Evolutionary conservation across 176 grass and related monocot genomes (phyloP).

Genomic region (Pharus latifolius): DNA sequence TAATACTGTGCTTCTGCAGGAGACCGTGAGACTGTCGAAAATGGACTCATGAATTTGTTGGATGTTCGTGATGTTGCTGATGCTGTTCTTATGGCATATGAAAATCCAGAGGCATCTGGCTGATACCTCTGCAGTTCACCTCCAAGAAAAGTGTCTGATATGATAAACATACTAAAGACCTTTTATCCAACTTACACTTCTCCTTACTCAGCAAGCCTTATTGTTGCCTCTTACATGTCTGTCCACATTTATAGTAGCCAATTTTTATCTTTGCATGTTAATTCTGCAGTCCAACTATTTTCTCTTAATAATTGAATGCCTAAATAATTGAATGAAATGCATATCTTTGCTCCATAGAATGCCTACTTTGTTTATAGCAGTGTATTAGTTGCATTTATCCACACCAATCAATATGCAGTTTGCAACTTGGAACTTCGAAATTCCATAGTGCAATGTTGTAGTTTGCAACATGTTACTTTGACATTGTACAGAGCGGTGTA

Average conservation of each 20-base stretch:
- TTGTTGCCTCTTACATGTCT: background rate
- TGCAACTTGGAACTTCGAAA: background rate
- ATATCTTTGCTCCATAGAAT: no score
- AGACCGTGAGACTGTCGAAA: slow-evolving; percentile 25
- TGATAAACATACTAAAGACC: slow-evolving; percentile 23
- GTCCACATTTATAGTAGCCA: no score
- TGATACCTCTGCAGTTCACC: slow-evolving; percentile 27
- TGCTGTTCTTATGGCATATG: slow-evolving; percentile 31
- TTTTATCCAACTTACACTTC: slow-evolving; percentile 24
- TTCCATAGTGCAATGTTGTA: no score
- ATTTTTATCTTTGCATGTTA: no score
- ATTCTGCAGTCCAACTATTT: no score
- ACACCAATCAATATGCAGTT: background rate
- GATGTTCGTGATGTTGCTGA: slow-evolving; percentile 35
- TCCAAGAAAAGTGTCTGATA: slow-evolving; percentile 26
- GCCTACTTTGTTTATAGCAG: background rate
- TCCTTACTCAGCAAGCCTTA: background rate
- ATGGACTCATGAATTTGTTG: slow-evolving; percentile 15
- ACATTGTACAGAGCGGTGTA: no score
- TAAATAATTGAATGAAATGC: no score
- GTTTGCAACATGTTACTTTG: no score
- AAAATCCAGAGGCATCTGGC: slow-evolving; percentile 24
- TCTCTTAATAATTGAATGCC: no score
- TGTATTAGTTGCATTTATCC: background rate
- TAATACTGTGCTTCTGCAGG: slow-evolving; percentile 5